Base-by-base conservation (phyloP, 441 rosid species). In the Erodium trifolium region DNA sequence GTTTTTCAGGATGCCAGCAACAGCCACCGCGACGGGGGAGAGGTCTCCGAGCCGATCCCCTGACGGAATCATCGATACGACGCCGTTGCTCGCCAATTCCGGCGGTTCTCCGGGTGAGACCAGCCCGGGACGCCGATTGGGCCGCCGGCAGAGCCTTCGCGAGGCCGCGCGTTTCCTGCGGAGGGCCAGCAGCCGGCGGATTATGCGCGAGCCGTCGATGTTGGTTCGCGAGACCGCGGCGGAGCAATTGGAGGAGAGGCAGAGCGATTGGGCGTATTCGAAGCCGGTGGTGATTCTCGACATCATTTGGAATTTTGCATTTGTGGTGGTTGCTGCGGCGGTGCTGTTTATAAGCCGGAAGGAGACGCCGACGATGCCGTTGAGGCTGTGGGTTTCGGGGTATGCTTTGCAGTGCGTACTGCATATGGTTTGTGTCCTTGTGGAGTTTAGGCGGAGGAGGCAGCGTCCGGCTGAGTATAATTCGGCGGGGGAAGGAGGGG, bases 221-320 rank as follows among this genome's bases (percentile, higher is more conserved):
- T 67, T 90, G 70, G 99, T 94, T 35, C 86, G 98, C 27, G 98
- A 94, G 84, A 67, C 99, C 3, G 98, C 98, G 0, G 97, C 99
- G 9, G 98, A 92, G 86, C 96, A 92, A 82, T 82, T 94, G 19
- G 97, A 94, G 83, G 96, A 91, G 83, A 86, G 99, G 49, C 99
- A 92, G 84, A 92, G 94, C 69, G 95, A 90, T 74, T 94, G 99
- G 98, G 94, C 99, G 31, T 94, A 92, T 76, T 94, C 99, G 66
- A 90, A 87, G 84, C 98, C 98, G 10, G 99, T 92, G 70, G 99
- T 94, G 72, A 75, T 94, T 64, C 92, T 94, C 4, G 98, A 92
- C 67, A 79, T 92, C 63, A 66, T 92, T 0, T 94, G 96, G 99
- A 94, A 94, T 75, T 76, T 92, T 19, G 92, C 90, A 3, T 94